phyloP scores from a whole-genome alignment of 1,139 yeast genomes.

The Blastobotrys malaysiensis region DNA sequence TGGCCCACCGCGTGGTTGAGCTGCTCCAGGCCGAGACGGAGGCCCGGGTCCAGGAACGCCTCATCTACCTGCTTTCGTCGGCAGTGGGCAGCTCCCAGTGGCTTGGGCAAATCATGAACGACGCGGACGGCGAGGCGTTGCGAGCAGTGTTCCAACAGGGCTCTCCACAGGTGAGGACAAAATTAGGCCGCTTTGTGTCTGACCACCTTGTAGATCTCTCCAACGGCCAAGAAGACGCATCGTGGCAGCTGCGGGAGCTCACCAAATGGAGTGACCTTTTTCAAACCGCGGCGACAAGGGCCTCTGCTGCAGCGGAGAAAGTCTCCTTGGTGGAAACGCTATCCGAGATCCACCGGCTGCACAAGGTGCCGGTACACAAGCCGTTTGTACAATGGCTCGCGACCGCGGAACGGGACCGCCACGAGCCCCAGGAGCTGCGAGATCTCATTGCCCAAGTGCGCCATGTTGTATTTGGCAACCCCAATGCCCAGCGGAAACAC shows the following conservation, averaged over 20 bases:
- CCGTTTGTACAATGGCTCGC: constrained; percentile 55
- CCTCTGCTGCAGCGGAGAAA: constrained; percentile 20
- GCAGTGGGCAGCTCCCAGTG: neutral
- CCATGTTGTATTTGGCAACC: constrained; percentile 75
- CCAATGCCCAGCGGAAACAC: constrained; percentile 56
- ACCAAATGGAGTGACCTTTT: constrained; percentile 6
- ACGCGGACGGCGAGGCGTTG: constrained; percentile 7
- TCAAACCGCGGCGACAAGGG: constrained; percentile 1
- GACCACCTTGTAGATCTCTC: constrained; percentile 11
- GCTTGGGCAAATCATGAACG: neutral
- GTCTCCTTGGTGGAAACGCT: constrained; percentile 24
- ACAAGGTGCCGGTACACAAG: constrained; percentile 22
- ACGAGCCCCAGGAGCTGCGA: constrained; percentile 33
- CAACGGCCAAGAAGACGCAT: neutral
- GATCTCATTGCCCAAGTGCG: constrained; percentile 42
- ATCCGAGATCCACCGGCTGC: constrained; percentile 21
- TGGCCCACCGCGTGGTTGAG: constrained; percentile 13
- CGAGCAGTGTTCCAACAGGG: constrained; percentile 14
- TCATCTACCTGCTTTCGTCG: constrained; percentile 31
- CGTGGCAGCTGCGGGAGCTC: neutral
- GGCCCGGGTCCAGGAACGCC: constrained; percentile 19
- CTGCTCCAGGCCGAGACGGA: constrained; percentile 16
- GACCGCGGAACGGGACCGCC: neutral
- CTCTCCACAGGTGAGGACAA: constrained; percentile 4
- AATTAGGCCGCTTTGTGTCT: constrained; percentile 10